Conservation (phyloP, 108 stramenopile genomes). For the Skeletonema tropicum region DNA sequence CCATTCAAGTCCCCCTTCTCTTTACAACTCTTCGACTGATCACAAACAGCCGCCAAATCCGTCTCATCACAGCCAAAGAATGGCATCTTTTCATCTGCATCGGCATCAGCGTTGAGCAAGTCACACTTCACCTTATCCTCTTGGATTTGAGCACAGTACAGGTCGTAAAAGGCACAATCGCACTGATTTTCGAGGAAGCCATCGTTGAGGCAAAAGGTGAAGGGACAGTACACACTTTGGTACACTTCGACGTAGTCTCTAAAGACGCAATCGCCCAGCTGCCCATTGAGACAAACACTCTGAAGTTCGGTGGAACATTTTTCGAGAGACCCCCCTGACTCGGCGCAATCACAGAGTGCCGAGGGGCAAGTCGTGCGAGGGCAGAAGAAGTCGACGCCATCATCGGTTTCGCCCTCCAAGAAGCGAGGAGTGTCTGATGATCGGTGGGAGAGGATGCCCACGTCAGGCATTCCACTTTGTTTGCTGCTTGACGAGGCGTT, state of each 20-base stretch:
- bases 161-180: slow-evolving; percentile 52
- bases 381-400: slow-evolving; percentile 40
- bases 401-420: slow-evolving; percentile 17
- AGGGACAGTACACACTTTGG: slow-evolving; percentile 39
- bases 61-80: slow-evolving; percentile 51
- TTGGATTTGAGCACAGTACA: slow-evolving; percentile 28
- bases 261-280: slow-evolving; percentile 42
- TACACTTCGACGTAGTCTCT: slow-evolving; percentile 41
- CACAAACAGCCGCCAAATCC: slow-evolving; percentile 35
- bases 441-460: slow-evolving; percentile 27
- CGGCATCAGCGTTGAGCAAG: slow-evolving; percentile 5
- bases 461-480: slow-evolving; percentile 11
- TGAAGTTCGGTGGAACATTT: slow-evolving; percentile 40
- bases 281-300: slow-evolving; percentile 31
- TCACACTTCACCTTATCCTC: not conserved
- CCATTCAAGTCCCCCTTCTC: slow-evolving; percentile 40
- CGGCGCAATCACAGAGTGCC: slow-evolving; percentile 50
- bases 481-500: not conserved
- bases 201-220: slow-evolving; percentile 35
- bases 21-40: slow-evolving; percentile 41
- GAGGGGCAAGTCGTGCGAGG: slow-evolving; percentile 44
- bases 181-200: slow-evolving; percentile 48
- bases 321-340: slow-evolving; percentile 42
- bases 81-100: slow-evolving; percentile 39
- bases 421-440: slow-evolving; percentile 21